Base-by-base conservation (phyloP, 371 early-diverging fungal species). In the Rhizopus sp. region DNA sequence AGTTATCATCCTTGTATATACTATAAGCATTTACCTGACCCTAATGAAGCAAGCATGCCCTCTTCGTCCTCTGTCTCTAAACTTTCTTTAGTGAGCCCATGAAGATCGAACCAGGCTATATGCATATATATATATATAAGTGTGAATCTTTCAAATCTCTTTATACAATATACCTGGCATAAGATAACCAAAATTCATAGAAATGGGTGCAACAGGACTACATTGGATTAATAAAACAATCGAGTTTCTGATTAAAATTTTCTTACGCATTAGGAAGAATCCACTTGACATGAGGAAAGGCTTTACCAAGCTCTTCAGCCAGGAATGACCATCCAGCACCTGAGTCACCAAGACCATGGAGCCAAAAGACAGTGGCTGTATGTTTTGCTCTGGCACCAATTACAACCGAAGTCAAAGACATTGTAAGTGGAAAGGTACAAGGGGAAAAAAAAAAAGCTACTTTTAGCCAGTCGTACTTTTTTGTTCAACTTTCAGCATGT, bases 201-300 rank as follows among this genome's bases (percentile, higher is more conserved):
- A 89, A 35, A 97, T 86, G 7, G 94, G 92, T 40, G 77, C 81
- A 23, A 62, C 50, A 4, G 96, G 95, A 9, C 84, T 86, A 42
- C 33, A 7, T 44, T 17, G 1, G 44, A 7, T 44, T 6, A 44
- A 17, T 44, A 23, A 47, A 47, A 47, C 4, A 47, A 47, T 23
- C 7, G 8, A 30, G 5, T 30, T 47, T 32, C 29, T 29, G 12
- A 42, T 23, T 23, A 23, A 23, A 23, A 23, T 2, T 0, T 39
- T 63, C 74, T 68, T 72, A 83, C 80, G 95, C 95, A 67, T 94
- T 85, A 12, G 95, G 95, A 45, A 95, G 49, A 30, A 66, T 50
- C 76, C 85, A 93, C 68, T 94, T 93, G 53, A 91, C 85, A 69
- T 92, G 84, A 15, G 90, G 92, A n/a, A 94, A 78, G 6, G 59